Conservation (phyloP, 2,329 filamentous ascomycete genomes). For the Sporothrix brasiliensis region DNA sequence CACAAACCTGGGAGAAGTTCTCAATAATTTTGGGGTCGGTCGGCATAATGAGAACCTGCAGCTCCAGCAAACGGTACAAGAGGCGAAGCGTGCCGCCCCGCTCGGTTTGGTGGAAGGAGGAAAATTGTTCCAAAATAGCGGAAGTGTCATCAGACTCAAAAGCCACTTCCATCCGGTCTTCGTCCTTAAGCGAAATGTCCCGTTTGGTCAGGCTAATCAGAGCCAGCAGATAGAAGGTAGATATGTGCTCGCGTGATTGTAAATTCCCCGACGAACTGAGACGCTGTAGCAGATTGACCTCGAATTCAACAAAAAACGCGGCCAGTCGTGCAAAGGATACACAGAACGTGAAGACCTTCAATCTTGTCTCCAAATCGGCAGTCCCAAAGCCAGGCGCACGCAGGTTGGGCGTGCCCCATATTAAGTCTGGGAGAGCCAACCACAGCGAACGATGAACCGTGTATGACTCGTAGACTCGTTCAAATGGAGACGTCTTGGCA, state of each 20-base stretch:
- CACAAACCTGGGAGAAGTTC: conserved; percentile 46
- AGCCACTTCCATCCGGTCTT: conserved; percentile 37
- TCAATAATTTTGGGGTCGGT: conserved; percentile 54
- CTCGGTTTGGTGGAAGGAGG: conserved; percentile 39
- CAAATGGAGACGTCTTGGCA: conserved; percentile 43
- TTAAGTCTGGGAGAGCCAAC: conserved; percentile 55
- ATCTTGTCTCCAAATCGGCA: conserved; percentile 39
- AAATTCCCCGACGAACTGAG: conserved; percentile 39
- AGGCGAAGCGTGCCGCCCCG: conserved; percentile 49
- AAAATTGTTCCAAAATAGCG: conserved; percentile 52
- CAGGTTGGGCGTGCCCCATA: conserved; percentile 41
- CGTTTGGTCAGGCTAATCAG: conserved; percentile 46
- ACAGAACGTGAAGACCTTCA: conserved; percentile 47
- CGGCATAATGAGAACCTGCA: conserved; percentile 48
- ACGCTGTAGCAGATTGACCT: conserved; percentile 46
- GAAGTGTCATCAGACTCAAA: conserved; percentile 40
- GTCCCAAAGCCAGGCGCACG: conserved; percentile 27
- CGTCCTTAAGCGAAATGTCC: conserved; percentile 36
- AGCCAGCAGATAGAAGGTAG: conserved; percentile 51
- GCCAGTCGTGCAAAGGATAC: conserved; percentile 53
- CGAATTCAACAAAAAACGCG: conserved; percentile 56
- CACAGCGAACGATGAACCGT: conserved; percentile 55
- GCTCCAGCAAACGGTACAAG: conserved; percentile 50
- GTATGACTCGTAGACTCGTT: conserved; percentile 49
- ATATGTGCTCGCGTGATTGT: conserved; percentile 48